phyloP scores from a whole-genome alignment of 257 asterid genomes.

The Solanum habrochaites region DNA sequence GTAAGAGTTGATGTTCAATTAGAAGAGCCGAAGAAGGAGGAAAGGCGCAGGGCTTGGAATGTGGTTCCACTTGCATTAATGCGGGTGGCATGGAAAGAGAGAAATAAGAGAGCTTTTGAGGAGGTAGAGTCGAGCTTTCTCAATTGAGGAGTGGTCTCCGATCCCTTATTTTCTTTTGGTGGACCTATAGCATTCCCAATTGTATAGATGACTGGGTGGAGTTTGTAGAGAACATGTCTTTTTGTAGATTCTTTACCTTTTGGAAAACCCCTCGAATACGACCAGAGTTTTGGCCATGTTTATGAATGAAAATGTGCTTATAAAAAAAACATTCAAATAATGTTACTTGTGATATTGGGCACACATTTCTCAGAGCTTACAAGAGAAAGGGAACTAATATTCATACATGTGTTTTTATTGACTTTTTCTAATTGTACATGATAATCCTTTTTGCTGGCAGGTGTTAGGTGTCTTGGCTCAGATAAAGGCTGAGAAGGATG shows the following conservation, averaged over 20 bases:
- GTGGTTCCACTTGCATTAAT: background rate
- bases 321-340: background rate
- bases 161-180: background rate
- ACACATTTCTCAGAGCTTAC: background rate
- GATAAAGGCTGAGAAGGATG: conserved; percentile 72
- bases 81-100: background rate
- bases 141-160: background rate
- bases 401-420: background rate
- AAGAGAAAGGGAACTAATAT: background rate
- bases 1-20: background rate
- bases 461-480: conserved; percentile 82
- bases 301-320: background rate
- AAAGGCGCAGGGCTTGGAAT: background rate
- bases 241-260: background rate
- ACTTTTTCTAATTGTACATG: background rate
- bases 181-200: background rate
- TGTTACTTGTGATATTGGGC: background rate
- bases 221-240: background rate
- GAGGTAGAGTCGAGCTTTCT: background rate
- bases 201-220: background rate
- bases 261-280: background rate
- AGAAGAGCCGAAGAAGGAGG: background rate
- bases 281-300: background rate
- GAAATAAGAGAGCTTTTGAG: background rate
- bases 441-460: conserved; percentile 25